A percentile compares a stretch with the other conserved stretches of the same genome.
These are phyloP conservation scores for Pichia cephalocereana DNA, from an alignment of 805 yeast genomes.

Conservation along the genomic window DNA sequence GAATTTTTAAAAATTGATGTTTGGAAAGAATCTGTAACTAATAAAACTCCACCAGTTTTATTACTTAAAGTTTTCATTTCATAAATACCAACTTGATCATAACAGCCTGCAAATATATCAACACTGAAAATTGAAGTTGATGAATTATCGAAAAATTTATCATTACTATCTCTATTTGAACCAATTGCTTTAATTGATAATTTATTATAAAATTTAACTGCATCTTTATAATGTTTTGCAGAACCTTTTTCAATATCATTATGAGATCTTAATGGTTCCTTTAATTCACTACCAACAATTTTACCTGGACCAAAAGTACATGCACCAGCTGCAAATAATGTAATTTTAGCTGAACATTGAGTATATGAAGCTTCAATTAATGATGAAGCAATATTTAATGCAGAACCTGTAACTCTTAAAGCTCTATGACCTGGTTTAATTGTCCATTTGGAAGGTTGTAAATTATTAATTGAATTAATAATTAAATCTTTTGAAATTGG, in stretches of 20 bases:
- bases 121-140: constrained; percentile 63
- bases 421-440: constrained; percentile 79
- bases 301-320: constrained; percentile 92
- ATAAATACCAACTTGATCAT: constrained; percentile 90
- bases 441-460: constrained; percentile 63
- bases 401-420: constrained; percentile 87
- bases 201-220: constrained; percentile 69
- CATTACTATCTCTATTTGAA: constrained; percentile 27
- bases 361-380: constrained; percentile 75
- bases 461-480: constrained; percentile 66
- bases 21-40: constrained; percentile 87
- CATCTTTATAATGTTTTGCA: constrained; percentile 82
- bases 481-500: constrained; percentile 68
- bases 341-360: constrained; percentile 80
- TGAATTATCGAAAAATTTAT: constrained; percentile 28
- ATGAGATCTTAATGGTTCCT: constrained; percentile 96
- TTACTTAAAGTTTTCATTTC: constrained; percentile 86
- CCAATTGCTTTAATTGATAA: constrained; percentile 65
- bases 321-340: constrained; percentile 90
- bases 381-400: constrained; percentile 75
- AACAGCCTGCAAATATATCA: constrained; percentile 90
- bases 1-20: constrained; percentile 93
- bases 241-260: constrained; percentile 88
- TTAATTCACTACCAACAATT: constrained; percentile 83
- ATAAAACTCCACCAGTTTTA: constrained; percentile 82